Evolutionary conservation across 805 yeast genomes (phyloP), one percentile per base, ranked within the genome.

Genomic region (Nakazawaea ambrosiae): DNA sequence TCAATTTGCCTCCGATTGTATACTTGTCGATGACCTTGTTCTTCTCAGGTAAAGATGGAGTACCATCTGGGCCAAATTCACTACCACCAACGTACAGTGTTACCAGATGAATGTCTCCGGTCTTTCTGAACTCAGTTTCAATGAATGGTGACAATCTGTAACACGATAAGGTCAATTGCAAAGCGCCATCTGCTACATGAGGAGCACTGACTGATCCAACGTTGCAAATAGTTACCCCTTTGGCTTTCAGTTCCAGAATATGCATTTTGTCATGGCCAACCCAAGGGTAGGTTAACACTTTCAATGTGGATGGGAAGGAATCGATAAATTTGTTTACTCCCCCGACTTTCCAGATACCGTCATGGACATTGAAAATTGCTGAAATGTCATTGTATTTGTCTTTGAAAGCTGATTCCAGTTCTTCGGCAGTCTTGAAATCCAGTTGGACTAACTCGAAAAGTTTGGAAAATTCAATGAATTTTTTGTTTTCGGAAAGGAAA

Each of bases 171-270:
- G 79, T 55, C 43, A 75, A 54, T 46, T 57, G 64, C 32, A 78
- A 55, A 2, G 78, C 84, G 46, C 73, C 54, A 45, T 80, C 86
- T 4, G 83, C 78, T 16, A 80, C 86, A 11, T 78, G 75, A 7
- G 36, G 33, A 5, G 42, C 35, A 39, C 36, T 51, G 18, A 66
- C 52, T 1, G 71, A 68, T 18, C 39, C 39, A 31, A 66, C 72
- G 47, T 75, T 72, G 45, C 72, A 71, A 42, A 78, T 52, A 25
- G 54, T 47, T 18, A 77, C 67, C 2, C 60, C 63, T 30, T 57
- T 53, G 9, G 53, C 47, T 5, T 55, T 50, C 58, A 78, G 54
- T 1, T 55, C 58, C 0, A 49, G 56, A 0, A 65, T 57, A 48
- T 76, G 77, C 41, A 68, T 66, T 14, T 63, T 63, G 43, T 77